Evolutionary conservation across 169 alveolate genomes (phyloP).

Genomic region (Sarcocystis neurona): DNA sequence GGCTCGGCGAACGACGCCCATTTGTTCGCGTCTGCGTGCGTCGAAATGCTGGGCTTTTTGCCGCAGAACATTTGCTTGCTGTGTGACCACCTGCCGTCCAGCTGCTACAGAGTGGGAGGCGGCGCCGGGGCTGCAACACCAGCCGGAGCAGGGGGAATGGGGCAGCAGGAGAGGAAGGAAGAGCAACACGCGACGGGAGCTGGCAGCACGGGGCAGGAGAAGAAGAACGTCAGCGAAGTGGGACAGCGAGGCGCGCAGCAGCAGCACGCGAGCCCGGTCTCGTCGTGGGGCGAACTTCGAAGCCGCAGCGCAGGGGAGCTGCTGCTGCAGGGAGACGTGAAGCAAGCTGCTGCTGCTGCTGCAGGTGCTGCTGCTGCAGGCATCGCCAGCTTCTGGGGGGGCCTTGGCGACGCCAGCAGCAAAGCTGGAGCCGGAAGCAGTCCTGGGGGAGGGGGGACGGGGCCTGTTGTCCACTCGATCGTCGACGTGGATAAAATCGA

Average conservation of each 20-base stretch:
- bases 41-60: slow-evolving; percentile 78
- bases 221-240: neutral
- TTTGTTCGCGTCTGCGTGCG: slow-evolving; percentile 80
- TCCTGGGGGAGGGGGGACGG: neutral
- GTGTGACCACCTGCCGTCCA: slow-evolving; percentile 80
- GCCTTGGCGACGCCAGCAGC: neutral
- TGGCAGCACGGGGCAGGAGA: neutral
- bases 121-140: slow-evolving; percentile 51
- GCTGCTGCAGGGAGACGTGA: slow-evolving; percentile 25
- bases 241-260: neutral
- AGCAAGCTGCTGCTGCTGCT: neutral
- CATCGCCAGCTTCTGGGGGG: slow-evolving; percentile 25
- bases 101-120: slow-evolving; percentile 73
- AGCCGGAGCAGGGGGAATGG: slow-evolving; percentile 29
- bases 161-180: slow-evolving; percentile 19
- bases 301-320: slow-evolving; percentile 32
- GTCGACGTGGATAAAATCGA: slow-evolving; percentile 61
- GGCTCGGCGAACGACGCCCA: slow-evolving; percentile 91
- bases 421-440: neutral
- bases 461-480: slow-evolving; percentile 64
- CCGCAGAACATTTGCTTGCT: slow-evolving; percentile 81
- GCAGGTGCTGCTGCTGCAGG: slow-evolving; percentile 23
- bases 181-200: slow-evolving; percentile 60
- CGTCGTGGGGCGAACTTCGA: neutral
- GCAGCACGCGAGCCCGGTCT: neutral